Conservation (phyloP, 306 rosid species). For the Albizia julibrissin region DNA sequence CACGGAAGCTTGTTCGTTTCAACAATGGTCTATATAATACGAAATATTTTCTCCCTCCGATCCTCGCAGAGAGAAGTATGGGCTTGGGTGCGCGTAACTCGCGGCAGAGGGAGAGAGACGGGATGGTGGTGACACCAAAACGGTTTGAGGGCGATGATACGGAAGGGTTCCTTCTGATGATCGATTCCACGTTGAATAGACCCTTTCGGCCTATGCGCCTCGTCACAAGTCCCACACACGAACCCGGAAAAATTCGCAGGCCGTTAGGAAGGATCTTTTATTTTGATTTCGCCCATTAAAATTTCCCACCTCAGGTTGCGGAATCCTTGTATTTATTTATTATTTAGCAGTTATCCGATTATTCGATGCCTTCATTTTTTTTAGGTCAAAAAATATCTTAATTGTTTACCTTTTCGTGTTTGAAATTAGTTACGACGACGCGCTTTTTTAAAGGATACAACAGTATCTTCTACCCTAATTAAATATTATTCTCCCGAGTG, state of each 20-base stretch:
- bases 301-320: not conserved
- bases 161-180: not conserved
- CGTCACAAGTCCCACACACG: not conserved
- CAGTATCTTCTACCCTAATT: too few relatives aligned
- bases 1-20: not conserved
- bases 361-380: not conserved
- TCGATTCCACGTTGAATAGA: not conserved
- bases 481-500: too few relatives aligned
- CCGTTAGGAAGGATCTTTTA: not conserved
- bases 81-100: conserved; percentile 7
- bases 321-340: not conserved
- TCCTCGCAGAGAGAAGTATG: not conserved
- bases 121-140: conserved; percentile 21
- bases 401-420: too few relatives aligned
- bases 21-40: not conserved
- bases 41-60: not conserved
- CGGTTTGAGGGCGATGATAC: not conserved
- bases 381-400: not conserved
- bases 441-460: too few relatives aligned
- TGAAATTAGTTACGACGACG: too few relatives aligned
- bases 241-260: not conserved
- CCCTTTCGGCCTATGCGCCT: not conserved
- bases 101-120: conserved; percentile 15
- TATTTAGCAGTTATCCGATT: not conserved
- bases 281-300: not conserved